Evolutionary conservation across 78 protist genomes (phyloP), one percentile per base, ranked within the genome.

Genomic region (Carpediemonas membranifera): DNA sequence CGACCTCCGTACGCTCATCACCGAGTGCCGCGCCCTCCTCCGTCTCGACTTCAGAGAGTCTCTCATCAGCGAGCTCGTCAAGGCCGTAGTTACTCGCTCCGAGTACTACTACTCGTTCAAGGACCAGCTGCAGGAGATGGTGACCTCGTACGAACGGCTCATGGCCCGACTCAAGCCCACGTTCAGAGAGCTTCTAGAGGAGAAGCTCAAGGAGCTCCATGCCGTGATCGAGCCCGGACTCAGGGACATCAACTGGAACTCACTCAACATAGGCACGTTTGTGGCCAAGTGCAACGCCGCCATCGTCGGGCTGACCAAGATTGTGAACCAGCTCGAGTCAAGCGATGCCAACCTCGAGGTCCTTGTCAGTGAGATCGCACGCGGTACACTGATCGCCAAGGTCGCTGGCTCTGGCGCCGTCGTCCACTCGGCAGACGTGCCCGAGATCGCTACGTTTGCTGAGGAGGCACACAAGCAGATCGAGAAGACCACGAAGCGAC

Each of bases 231-330:
- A 33, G 24, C 81, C 84, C 14, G 90, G 89, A 19, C 39, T 59
- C 39, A 50, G 7, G n/a, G 51, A 74, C 24, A 67, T 83, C 68
- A 89, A 89, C 79, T 89, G 94, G 94, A 82, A 74, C 67, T 81
- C 90, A 30, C 80, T 89, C 21, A 86, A 82, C 27, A 72, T 85
- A 35, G 30, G 37, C 37, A 84, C 75, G 35, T 89, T 68, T 44
- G 44, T 80, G 78, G 28, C 16, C 41, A 7, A 60, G 44, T 2
- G 28, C 52, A n/a, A n/a, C n/a, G n/a, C n/a, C n/a, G n/a, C n/a
- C n/a, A n/a, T n/a, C n/a, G n/a, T n/a, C n/a, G n/a, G n/a, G n/a
- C n/a, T n/a, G n/a, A n/a, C n/a, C n/a, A n/a, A n/a, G n/a, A n/a
- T n/a, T n/a, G n/a, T n/a, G n/a, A n/a, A n/a, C n/a, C n/a, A n/a